Conservation (phyloP, 768 basidiomycete genomes). For the Serendipita indica region DNA sequence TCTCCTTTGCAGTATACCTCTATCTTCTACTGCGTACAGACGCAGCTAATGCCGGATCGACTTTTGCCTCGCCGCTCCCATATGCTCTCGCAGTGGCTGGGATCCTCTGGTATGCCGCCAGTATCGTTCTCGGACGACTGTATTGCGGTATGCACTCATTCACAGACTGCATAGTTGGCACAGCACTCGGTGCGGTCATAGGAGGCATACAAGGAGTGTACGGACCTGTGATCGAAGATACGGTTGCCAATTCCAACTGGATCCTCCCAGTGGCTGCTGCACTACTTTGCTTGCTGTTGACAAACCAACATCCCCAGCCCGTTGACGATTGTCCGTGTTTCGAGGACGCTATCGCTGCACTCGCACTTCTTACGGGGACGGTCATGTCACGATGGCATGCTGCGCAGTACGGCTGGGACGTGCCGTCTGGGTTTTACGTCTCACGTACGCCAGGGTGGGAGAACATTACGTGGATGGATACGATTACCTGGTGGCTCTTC, state of each 20-base stretch:
- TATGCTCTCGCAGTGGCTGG: constrained; percentile 25
- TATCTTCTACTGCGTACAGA: constrained; percentile 17
- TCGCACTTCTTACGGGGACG: constrained; percentile 70
- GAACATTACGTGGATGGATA: constrained; percentile 1
- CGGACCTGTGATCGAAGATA: constrained; percentile 25
- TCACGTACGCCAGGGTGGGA: constrained; percentile 15
- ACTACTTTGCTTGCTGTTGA: constrained; percentile 49
- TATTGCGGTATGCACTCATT: constrained; percentile 86
- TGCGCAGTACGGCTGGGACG: constrained; percentile 16
- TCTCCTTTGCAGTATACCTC: constrained; percentile 78
- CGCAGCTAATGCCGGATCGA: constrained; percentile 31
- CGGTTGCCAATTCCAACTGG: constrained; percentile 27
- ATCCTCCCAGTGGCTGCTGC: constrained; percentile 38
- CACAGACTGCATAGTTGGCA: constrained; percentile 52
- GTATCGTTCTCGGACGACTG: constrained; percentile 64
- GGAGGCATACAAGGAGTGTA: constrained; percentile 35
- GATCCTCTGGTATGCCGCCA: constrained; percentile 45
- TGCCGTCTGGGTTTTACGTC: constrained; percentile 12
- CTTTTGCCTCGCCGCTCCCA: constrained; percentile 17
- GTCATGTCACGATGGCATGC: constrained; percentile 53
- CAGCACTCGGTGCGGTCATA: constrained; percentile 46
- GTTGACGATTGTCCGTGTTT: constrained; percentile 97
- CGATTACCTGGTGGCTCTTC: constrained; percentile 25
- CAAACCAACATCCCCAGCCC: constrained; percentile 87
- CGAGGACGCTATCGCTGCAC: constrained; percentile 88